phyloP scores from a whole-genome alignment of 2,329 filamentous ascomycete species.

The Aspergillus felis region DNA sequence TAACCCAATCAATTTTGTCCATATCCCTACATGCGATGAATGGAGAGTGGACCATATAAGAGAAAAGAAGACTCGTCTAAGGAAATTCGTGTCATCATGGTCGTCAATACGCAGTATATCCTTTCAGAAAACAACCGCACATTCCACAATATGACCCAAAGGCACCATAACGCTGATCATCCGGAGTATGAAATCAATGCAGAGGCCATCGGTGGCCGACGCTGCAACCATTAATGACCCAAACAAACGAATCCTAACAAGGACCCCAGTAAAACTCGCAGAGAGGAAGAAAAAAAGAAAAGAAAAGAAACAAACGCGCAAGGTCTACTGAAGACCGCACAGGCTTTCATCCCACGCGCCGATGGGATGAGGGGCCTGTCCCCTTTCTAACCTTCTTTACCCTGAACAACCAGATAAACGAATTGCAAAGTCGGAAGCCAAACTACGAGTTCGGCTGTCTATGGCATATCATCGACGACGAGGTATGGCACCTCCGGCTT shows the following conservation, averaged over 20 bases:
- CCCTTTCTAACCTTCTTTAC: neutral
- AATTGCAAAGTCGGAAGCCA: neutral
- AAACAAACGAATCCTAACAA: no score
- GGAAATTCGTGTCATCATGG: constrained; percentile 37
- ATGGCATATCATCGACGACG: constrained; percentile 32
- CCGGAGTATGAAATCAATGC: constrained; percentile 11
- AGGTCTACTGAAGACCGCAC: neutral
- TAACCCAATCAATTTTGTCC: neutral
- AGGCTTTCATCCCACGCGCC: neutral
- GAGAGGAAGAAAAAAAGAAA: neutral
- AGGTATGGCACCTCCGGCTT: constrained; percentile 38
- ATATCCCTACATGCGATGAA: neutral
- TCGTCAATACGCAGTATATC: constrained; percentile 23
- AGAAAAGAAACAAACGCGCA: neutral
- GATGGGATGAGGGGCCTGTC: neutral
- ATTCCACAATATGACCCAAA: constrained; percentile 15
- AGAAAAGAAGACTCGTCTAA: constrained; percentile 14
- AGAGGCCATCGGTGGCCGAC: constrained; percentile 9
- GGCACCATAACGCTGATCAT: constrained; percentile 18
- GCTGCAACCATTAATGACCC: constrained; percentile 8
- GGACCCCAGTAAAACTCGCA: neutral
- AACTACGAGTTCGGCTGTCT: neutral
- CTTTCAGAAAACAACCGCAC: constrained; percentile 17
- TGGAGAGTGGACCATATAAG: constrained; percentile 15
- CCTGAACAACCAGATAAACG: constrained; percentile 6